Evolutionary conservation across 179 eudicot species (phyloP).

Genomic region (Silene noctiflora): DNA sequence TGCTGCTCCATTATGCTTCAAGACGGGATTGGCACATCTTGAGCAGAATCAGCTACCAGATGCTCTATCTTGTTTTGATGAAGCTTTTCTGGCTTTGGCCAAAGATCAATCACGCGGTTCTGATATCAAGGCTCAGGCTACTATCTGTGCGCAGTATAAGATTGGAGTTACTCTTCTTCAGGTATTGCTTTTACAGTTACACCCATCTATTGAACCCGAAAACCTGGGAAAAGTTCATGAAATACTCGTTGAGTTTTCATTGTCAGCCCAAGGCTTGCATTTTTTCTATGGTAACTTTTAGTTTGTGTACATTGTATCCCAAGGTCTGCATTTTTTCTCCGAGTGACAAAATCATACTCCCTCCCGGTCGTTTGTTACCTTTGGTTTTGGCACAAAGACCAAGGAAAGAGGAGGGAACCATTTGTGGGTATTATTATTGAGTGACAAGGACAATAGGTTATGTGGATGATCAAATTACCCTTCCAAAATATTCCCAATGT

Average conservation of each 20-base stretch:
- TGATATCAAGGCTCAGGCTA: conserved; percentile 98
- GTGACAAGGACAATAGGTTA: too few relatives aligned
- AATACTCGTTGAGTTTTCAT: too few relatives aligned
- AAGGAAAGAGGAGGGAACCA: too few relatives aligned
- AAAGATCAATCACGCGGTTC: conserved; percentile 96
- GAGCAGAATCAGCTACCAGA: conserved; percentile 98
- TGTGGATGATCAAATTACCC: too few relatives aligned
- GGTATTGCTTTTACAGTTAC: conserved; percentile 37
- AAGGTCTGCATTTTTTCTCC: background rate
- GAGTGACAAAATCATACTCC: background rate
- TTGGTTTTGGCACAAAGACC: too few relatives aligned
- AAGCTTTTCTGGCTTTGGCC: conserved; percentile 95
- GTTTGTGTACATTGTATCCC: background rate
- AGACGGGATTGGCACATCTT: conserved; percentile 88
- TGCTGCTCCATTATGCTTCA: conserved; percentile 88
- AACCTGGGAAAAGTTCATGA: background rate
- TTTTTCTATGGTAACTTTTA: background rate
- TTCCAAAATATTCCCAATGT: too few relatives aligned
- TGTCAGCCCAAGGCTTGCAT: background rate
- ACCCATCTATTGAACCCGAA: background rate
- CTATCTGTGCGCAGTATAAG: conserved; percentile 98
- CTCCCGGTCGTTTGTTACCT: too few relatives aligned
- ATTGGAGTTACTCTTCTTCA: conserved; percentile 94
- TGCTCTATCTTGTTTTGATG: conserved; percentile 97
- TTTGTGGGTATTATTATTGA: too few relatives aligned